Evolutionary conservation across 2,329 filamentous ascomycete genomes (phyloP).

Genomic region (Hymenoscyphus repandus): DNA sequence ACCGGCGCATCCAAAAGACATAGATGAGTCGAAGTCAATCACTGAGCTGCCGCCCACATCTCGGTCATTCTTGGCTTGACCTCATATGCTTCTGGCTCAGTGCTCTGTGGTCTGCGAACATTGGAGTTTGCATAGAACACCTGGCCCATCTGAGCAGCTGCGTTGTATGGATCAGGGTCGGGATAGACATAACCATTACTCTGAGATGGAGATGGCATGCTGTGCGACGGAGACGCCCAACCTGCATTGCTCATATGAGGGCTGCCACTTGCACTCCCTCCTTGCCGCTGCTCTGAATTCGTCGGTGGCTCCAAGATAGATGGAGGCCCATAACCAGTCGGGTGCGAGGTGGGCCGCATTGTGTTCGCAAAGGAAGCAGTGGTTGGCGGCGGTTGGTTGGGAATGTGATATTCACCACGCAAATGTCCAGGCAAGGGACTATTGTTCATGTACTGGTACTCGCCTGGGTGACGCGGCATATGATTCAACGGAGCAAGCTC

Average conservation of each 20-base stretch:
- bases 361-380: slow-evolving; percentile 51
- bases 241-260: slow-evolving; percentile 71
- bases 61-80: slow-evolving; percentile 52
- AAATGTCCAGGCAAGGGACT: slow-evolving; percentile 80
- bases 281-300: slow-evolving; percentile 69
- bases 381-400: slow-evolving; percentile 55
- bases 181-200: slow-evolving; percentile 70
- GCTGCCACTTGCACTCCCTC: slow-evolving; percentile 70
- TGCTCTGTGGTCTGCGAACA: slow-evolving; percentile 69
- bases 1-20: not conserved
- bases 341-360: slow-evolving; percentile 75
- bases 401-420: slow-evolving; percentile 51
- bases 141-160: slow-evolving; percentile 51
- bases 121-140: slow-evolving; percentile 69
- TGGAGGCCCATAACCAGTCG: slow-evolving; percentile 72
- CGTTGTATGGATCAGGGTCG: slow-evolving; percentile 71
- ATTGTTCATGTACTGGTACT: slow-evolving; percentile 73
- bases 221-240: slow-evolving; percentile 82
- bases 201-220: slow-evolving; percentile 54
- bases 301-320: slow-evolving; percentile 72
- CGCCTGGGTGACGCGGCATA: slow-evolving; percentile 47
- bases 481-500: slow-evolving; percentile 66
- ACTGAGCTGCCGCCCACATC: slow-evolving; percentile 48
- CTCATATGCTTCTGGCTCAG: slow-evolving; percentile 64
- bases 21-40: slow-evolving; percentile 14